Percentiles rank a stretch among this genome's conserved stretches.
Evolutionary conservation across 768 basidiomycete genomes (phyloP).

Genomic region (Xanthoconium purpureum): DNA sequence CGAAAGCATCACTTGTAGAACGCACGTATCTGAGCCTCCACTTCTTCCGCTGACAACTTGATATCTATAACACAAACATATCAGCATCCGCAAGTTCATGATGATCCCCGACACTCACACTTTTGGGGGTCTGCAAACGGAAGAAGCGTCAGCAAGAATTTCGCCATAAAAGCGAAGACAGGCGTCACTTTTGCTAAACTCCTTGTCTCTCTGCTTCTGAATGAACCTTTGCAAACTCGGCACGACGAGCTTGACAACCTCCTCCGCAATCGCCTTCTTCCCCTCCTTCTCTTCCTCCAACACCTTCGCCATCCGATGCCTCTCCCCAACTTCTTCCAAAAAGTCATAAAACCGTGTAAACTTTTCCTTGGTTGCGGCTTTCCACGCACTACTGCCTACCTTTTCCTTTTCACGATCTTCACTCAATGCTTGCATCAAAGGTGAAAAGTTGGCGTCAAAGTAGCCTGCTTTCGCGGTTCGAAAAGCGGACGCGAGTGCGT

Average conservation of each 20-base stretch:
- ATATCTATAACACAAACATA: constrained; percentile 52
- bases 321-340: constrained; percentile 74
- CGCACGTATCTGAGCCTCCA: constrained; percentile 64
- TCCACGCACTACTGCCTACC: constrained; percentile 41
- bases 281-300: constrained; percentile 68
- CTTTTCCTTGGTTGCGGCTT: constrained; percentile 73
- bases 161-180: not conserved
- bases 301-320: constrained; percentile 66
- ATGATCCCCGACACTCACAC: constrained; percentile 35
- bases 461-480: constrained; percentile 82
- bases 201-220: constrained; percentile 74
- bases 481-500: constrained; percentile 64
- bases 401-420: constrained; percentile 48
- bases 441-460: constrained; percentile 79
- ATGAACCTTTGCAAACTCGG: constrained; percentile 72
- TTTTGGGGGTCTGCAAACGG: constrained; percentile 46
- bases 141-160: not conserved
- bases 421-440: constrained; percentile 62
- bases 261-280: constrained; percentile 60
- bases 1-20: constrained; percentile 44
- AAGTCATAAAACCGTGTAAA: constrained; percentile 79
- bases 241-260: constrained; percentile 73
- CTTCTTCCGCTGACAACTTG: constrained; percentile 70
- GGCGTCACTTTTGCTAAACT: constrained; percentile 77
- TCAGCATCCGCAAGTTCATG: constrained; percentile 7